A percentile compares a stretch with the other conserved stretches of the same genome.
These are phyloP conservation scores for Mixia osmundae DNA, from an alignment of 1,284 basidiomycete genomes.

Conservation along the genomic window DNA sequence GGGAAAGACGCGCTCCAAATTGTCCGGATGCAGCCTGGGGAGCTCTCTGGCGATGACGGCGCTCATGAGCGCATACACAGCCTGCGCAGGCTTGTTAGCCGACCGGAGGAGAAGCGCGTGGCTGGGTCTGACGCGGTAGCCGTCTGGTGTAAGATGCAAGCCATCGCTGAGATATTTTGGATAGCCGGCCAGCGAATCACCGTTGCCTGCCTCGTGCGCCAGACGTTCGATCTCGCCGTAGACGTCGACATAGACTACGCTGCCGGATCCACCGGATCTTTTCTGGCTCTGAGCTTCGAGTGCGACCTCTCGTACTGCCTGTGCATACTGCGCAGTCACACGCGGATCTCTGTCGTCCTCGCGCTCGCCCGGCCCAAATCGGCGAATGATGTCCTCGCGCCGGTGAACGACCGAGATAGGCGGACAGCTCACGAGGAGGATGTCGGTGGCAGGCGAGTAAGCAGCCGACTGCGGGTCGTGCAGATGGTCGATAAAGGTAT, in stretches of 20 bases:
- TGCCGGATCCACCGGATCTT: background rate
- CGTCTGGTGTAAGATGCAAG: conserved; percentile 44
- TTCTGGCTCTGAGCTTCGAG: background rate
- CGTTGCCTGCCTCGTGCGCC: conserved; percentile 1
- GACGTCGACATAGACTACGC: conserved; percentile 7
- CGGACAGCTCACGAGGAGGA: conserved; percentile 61
- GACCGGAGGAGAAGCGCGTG: too few relatives aligned
- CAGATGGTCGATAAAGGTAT: conserved; percentile 36
- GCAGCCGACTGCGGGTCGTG: conserved; percentile 35
- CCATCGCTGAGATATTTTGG: conserved; percentile 32
- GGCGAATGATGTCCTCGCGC: conserved; percentile 11
- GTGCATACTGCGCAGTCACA: conserved; percentile 2
- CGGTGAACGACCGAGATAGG: conserved; percentile 40
- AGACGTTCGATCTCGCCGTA: conserved; percentile 8
- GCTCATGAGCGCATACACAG: conserved; percentile 4
- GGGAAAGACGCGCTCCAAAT: conserved; percentile 13
- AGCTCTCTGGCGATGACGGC: conserved; percentile 7
- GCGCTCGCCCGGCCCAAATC: conserved; percentile 6
- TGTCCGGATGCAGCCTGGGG: conserved; percentile 14
- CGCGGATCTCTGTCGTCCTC: conserved; percentile 1
- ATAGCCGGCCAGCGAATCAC: conserved; percentile 6
- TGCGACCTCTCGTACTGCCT: conserved; percentile 7
- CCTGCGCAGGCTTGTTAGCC: background rate
- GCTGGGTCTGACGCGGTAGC: conserved; percentile 34
- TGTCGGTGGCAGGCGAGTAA: conserved; percentile 46